phyloP scores from a whole-genome alignment of 2,329 filamentous ascomycete genomes.

The Cladosporium sp. region DNA sequence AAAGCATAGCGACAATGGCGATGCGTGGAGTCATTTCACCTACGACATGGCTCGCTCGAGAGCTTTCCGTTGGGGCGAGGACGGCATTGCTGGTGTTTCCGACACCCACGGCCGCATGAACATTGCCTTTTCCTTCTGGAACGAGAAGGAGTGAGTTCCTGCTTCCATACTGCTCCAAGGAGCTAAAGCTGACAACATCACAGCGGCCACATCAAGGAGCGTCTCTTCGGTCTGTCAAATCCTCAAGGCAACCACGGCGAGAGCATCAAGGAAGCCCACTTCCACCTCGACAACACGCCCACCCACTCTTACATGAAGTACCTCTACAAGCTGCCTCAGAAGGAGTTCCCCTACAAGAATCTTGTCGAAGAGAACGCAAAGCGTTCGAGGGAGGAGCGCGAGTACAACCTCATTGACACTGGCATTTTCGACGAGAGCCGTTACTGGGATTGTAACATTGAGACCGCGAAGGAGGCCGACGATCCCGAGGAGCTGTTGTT shows the following conservation, averaged over 20 bases:
- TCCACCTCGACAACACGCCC: conserved; percentile 93
- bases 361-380: conserved; percentile 80
- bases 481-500: conserved; percentile 90
- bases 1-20: conserved; percentile 69
- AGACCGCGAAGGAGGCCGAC: conserved; percentile 91
- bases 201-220: conserved; percentile 90
- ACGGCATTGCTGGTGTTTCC: conserved; percentile 93
- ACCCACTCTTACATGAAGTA: conserved; percentile 98
- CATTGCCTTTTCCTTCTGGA: conserved; percentile 96
- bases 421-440: conserved; percentile 82
- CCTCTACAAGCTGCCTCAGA: conserved; percentile 95
- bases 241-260: conserved; percentile 97
- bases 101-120: conserved; percentile 91
- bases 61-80: conserved; percentile 92
- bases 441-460: conserved; percentile 97
- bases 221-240: conserved; percentile 91
- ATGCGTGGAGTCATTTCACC: conserved; percentile 96
- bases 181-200: conserved; percentile 7
- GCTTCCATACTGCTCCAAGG: neutral
- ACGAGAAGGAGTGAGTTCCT: conserved; percentile 78
- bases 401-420: conserved; percentile 91
- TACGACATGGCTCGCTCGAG: conserved; percentile 88
- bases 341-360: conserved; percentile 87
- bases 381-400: conserved; percentile 72
- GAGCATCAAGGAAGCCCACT: conserved; percentile 94